These are phyloP conservation scores for Aspergillus asperescens DNA, from an alignment of 495 filamentous ascomycete genomes.

Conservation along the genomic window DNA sequence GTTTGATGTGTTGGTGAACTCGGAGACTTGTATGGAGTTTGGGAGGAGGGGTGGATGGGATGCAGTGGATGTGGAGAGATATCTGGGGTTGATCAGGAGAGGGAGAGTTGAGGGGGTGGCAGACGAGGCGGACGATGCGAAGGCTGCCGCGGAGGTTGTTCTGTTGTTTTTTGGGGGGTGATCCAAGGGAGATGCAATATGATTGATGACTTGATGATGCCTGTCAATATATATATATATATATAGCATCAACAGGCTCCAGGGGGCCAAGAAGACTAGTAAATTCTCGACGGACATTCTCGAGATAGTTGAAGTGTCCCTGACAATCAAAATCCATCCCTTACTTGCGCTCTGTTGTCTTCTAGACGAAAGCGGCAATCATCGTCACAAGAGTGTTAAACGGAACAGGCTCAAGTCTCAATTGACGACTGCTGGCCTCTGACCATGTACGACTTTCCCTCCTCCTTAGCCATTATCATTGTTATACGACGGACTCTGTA, in stretches of 20 bases:
- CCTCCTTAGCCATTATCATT: neutral
- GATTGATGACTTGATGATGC: no score
- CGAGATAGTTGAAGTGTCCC: no score
- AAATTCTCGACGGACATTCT: no score
- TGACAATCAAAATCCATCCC: no score
- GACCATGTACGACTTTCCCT: neutral
- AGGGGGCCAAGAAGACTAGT: no score
- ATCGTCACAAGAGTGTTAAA: neutral
- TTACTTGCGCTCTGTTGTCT: no score
- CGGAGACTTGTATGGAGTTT: slow-evolving; percentile 32
- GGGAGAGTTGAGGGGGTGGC: slow-evolving; percentile 18
- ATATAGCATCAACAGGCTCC: no score
- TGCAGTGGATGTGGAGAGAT: slow-evolving; percentile 11
- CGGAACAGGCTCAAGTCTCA: no score
- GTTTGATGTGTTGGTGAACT: slow-evolving; percentile 37
- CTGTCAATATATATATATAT: no score
- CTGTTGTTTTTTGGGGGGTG: slow-evolving; percentile 25
- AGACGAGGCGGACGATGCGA: slow-evolving; percentile 34
- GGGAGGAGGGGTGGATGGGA: slow-evolving; percentile 27
- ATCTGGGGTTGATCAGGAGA: slow-evolving; percentile 24
- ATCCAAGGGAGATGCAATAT: no score
- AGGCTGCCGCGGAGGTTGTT: slow-evolving; percentile 36
- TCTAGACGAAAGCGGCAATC: slow-evolving; percentile 1
- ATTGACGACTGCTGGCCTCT: no score
- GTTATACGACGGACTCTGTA: no score